Evolutionary conservation across 371 early-diverging fungal genomes (phyloP).

Genomic region (Mucor circinelloides): DNA sequence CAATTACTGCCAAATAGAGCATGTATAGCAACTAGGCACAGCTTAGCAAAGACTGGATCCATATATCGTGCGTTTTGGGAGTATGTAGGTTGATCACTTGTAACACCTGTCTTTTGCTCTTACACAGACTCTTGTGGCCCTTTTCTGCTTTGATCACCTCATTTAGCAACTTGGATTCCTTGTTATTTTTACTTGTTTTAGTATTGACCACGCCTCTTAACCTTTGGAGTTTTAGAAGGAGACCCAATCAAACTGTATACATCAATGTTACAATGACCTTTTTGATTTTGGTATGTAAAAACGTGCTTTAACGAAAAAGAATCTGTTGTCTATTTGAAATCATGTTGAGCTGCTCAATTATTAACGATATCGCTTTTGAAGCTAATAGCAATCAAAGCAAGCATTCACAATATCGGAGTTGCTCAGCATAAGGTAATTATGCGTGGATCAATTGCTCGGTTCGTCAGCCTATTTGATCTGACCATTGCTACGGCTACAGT

Average conservation of each 20-base stretch:
- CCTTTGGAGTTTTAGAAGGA: neutral
- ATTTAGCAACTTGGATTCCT: neutral
- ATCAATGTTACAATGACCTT: neutral
- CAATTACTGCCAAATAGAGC: too few species aligned
- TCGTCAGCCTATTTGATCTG: neutral
- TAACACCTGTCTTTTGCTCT: too few species aligned
- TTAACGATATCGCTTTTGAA: neutral
- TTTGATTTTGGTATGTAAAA: neutral
- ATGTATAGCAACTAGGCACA: too few species aligned
- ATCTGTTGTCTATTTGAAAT: neutral
- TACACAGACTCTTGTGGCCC: too few species aligned
- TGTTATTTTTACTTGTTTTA: neutral
- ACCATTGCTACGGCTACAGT: neutral
- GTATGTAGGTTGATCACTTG: too few species aligned
- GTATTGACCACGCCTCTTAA: slow-evolving; percentile 4
- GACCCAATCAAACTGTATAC: neutral
- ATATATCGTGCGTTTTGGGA: too few species aligned
- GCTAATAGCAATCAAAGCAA: neutral
- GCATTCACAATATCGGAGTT: neutral
- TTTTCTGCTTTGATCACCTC: neutral
- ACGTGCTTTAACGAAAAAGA: neutral
- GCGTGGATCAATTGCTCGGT: neutral
- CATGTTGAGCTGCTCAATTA: neutral
- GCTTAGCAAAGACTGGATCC: too few species aligned
- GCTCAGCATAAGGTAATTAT: neutral